Evolutionary conservation across 2,329 filamentous ascomycete genomes (phyloP).

Genomic region (Ascochyta viciae-villosae): DNA sequence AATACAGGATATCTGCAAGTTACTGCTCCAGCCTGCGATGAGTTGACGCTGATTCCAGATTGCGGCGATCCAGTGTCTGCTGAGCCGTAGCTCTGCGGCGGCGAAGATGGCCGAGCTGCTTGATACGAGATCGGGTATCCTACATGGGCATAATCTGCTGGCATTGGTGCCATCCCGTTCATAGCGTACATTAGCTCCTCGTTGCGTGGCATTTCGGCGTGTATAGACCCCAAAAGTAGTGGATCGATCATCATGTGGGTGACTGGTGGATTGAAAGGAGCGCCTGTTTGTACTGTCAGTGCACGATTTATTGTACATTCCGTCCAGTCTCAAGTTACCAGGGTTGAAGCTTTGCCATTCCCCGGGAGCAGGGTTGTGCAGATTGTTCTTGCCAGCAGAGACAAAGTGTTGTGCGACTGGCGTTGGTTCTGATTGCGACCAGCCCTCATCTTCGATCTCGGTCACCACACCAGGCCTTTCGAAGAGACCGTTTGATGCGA

Average conservation of each 20-base stretch:
- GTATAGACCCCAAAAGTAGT: constrained; percentile 44
- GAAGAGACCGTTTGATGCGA: constrained; percentile 33
- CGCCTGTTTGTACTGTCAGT: constrained; percentile 22
- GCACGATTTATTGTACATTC: background rate
- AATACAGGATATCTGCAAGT: constrained; percentile 78
- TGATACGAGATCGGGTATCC: constrained; percentile 44
- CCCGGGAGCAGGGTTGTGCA: constrained; percentile 35
- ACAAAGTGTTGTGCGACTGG: constrained; percentile 45
- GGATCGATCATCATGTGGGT: constrained; percentile 50
- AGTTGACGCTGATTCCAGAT: constrained; percentile 43
- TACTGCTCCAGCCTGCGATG: constrained; percentile 39
- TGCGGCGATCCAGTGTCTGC: constrained; percentile 47
- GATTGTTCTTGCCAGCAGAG: constrained; percentile 28
- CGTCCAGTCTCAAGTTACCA: constrained; percentile 25
- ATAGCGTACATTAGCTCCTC: constrained; percentile 48
- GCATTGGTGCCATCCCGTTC: constrained; percentile 47
- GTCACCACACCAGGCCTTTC: constrained; percentile 37
- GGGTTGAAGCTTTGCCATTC: constrained; percentile 42
- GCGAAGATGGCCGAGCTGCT: constrained; percentile 42
- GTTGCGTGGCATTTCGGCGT: constrained; percentile 41
- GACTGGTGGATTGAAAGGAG: constrained; percentile 39
- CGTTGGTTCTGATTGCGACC: constrained; percentile 46
- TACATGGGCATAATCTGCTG: constrained; percentile 41
- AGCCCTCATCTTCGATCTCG: constrained; percentile 48
- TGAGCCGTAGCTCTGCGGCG: constrained; percentile 44